Percentiles rank a stretch among this genome's conserved stretches.
Conservation (phyloP, 2,329 filamentous ascomycete species). For the Trichoderma guizhouense region DNA sequence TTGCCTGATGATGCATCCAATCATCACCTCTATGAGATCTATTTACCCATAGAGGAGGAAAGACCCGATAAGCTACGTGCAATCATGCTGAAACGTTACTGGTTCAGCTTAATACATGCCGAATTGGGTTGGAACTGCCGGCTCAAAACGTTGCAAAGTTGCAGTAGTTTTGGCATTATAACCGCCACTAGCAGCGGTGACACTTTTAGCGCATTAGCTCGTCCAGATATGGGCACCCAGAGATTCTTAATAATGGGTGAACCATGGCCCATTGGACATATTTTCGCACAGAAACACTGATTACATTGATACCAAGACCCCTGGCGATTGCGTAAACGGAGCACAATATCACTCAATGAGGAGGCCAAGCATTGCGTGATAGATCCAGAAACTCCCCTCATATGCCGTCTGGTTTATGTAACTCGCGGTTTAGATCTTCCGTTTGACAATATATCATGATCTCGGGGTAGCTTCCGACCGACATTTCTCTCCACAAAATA, state of each 20-base stretch:
- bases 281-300: background rate
- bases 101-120: background rate
- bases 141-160: background rate
- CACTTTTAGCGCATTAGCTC: background rate
- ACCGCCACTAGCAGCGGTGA: background rate
- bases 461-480: background rate
- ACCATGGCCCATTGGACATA: background rate
- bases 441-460: background rate
- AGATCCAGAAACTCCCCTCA: background rate
- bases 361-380: constrained; percentile 3
- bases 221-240: background rate
- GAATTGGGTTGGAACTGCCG: background rate
- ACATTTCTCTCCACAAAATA: background rate
- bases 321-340: constrained; percentile 6
- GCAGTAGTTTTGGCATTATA: background rate
- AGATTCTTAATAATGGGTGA: background rate
- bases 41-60: background rate
- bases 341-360: constrained; percentile 11
- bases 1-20: background rate
- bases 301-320: background rate
- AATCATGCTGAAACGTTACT: background rate
- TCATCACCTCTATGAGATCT: too few species aligned
- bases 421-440: background rate
- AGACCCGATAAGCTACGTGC: background rate
- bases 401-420: background rate